Evolutionary conservation across 2,329 filamentous ascomycete genomes (phyloP).

Genomic region (Gaeumannomyces sp.): DNA sequence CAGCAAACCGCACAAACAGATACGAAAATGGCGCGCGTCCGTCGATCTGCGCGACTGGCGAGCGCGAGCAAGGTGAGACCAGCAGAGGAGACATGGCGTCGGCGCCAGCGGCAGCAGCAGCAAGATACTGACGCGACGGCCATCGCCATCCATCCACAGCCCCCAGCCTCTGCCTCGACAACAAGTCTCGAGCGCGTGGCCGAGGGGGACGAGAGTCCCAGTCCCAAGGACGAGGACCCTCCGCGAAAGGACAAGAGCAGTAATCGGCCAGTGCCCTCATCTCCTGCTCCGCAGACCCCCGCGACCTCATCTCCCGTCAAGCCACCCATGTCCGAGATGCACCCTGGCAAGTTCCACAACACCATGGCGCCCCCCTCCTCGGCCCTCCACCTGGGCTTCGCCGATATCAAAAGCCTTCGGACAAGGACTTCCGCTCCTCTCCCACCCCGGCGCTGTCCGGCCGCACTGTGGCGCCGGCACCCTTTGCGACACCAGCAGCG

Average conservation of each 20-base stretch:
- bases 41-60: slow-evolving; percentile 38
- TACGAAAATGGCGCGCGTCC: slow-evolving; percentile 13
- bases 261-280: slow-evolving; percentile 21
- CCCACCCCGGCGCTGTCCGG: slow-evolving; percentile 6
- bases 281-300: slow-evolving; percentile 48
- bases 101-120: slow-evolving; percentile 10
- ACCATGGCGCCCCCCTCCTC: slow-evolving; percentile 74
- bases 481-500: slow-evolving; percentile 33
- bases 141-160: slow-evolving; percentile 15
- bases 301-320: slow-evolving; percentile 58
- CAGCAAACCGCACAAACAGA: background rate
- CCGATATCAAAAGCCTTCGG: slow-evolving; percentile 50
- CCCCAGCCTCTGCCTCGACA: slow-evolving; percentile 14
- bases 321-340: slow-evolving; percentile 78
- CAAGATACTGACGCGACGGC: slow-evolving; percentile 11
- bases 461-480: slow-evolving; percentile 1
- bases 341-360: slow-evolving; percentile 74
- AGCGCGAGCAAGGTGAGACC: slow-evolving; percentile 31
- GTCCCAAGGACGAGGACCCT: slow-evolving; percentile 15
- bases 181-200: slow-evolving; percentile 34
- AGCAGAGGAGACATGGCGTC: slow-evolving; percentile 5
- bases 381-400: slow-evolving; percentile 75
- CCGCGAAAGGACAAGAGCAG: background rate
- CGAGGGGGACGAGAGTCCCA: slow-evolving; percentile 36
- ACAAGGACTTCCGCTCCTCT: slow-evolving; percentile 2